Conservation (phyloP, 1,284 basidiomycete genomes). For the Leccinum fallax region DNA sequence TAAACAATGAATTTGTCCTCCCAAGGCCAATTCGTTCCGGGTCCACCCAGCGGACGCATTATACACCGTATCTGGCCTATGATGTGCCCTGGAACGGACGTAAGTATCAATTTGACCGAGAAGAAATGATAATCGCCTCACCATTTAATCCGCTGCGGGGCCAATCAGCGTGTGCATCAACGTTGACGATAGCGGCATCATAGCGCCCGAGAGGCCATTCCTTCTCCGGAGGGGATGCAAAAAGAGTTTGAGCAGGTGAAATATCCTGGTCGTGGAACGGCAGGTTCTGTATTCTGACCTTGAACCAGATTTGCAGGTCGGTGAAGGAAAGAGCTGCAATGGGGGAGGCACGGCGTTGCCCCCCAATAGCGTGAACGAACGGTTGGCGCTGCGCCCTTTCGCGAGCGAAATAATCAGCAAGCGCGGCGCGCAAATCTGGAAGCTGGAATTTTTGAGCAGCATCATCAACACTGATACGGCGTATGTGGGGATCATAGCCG, state of each 20-base stretch:
- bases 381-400: not conserved
- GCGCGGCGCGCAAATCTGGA: not conserved
- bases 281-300: not conserved
- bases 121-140: not conserved
- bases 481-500: not conserved
- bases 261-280: not conserved
- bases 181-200: conserved; percentile 1
- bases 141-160: not conserved
- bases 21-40: not conserved
- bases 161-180: not conserved
- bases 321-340: not conserved
- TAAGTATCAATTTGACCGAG: not conserved
- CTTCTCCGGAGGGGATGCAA: not conserved
- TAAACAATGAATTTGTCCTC: not conserved
- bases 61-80: not conserved
- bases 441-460: not conserved
- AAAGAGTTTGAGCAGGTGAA: not conserved
- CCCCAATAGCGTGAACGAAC: not conserved
- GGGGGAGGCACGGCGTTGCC: not conserved
- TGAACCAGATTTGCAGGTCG: not conserved
- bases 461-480: not conserved
- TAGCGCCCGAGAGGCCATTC: not conserved
- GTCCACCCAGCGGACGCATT: not conserved
- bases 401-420: not conserved
- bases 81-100: not conserved